A percentile compares a stretch with the other conserved stretches of the same genome.
Conservation (phyloP, 345 rosid genomes). For the Citrus medica region DNA sequence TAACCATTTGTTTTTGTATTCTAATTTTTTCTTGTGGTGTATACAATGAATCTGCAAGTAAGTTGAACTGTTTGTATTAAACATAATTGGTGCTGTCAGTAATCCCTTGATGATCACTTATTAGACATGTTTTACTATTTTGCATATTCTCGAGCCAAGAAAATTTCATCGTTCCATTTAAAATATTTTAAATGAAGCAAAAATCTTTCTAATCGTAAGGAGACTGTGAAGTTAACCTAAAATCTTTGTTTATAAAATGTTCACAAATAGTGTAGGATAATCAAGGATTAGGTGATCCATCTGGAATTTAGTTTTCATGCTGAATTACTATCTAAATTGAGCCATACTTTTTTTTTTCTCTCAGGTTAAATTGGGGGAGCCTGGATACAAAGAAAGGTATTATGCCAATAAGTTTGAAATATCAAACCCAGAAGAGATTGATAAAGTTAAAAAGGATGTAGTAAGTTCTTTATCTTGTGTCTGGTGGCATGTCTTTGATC, state of each 20-base stretch:
- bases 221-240: background rate
- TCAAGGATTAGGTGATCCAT: background rate
- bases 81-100: background rate
- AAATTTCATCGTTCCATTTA: background rate
- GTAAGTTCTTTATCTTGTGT: slow-evolving; percentile 43
- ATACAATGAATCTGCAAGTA: background rate
- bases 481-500: background rate
- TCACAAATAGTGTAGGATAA: background rate
- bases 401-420: slow-evolving; percentile 78
- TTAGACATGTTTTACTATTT: background rate
- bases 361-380: slow-evolving; percentile 91
- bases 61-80: background rate
- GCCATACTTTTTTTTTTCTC: background rate
- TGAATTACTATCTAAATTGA: background rate
- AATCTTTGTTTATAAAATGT: background rate
- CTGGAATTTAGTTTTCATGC: background rate
- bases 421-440: slow-evolving; percentile 58
- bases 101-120: background rate
- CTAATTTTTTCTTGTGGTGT: background rate
- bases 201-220: background rate
- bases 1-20: background rate
- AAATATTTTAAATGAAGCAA: background rate
- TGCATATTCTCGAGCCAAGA: background rate
- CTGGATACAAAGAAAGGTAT: slow-evolving; percentile 93
- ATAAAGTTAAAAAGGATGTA: slow-evolving; percentile 59